phyloP scores from a whole-genome alignment of 2,329 filamentous ascomycete genomes.

The Sphaerulina musiva region DNA sequence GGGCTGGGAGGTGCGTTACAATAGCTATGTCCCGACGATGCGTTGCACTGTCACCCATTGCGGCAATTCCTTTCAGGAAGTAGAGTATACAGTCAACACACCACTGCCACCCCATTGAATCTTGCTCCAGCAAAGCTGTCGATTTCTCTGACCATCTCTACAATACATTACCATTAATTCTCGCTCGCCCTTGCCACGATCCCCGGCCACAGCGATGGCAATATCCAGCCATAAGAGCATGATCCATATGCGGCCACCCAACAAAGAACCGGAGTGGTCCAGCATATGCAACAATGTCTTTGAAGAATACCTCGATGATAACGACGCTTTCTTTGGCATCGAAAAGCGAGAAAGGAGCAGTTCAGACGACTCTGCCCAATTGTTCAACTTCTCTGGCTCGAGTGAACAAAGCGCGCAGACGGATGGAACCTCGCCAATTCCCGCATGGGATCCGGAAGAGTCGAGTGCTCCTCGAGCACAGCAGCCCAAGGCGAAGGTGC shows the following conservation, averaged over 20 bases:
- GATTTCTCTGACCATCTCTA: background rate
- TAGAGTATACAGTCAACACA: slow-evolving; percentile 5
- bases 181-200: background rate
- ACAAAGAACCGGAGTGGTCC: slow-evolving; percentile 50
- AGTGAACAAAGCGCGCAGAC: slow-evolving; percentile 44
- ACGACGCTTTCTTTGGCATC: slow-evolving; percentile 46
- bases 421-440: slow-evolving; percentile 43
- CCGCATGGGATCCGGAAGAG: slow-evolving; percentile 38
- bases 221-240: slow-evolving; percentile 17
- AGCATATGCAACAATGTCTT: slow-evolving; percentile 57
- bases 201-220: slow-evolving; percentile 18
- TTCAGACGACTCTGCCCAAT: slow-evolving; percentile 46
- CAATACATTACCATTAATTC: background rate
- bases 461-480: slow-evolving; percentile 21
- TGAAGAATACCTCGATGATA: slow-evolving; percentile 57
- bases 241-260: slow-evolving; percentile 40
- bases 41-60: slow-evolving; percentile 12
- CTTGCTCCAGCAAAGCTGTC: background rate
- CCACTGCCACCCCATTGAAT: background rate
- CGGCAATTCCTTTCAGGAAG: slow-evolving; percentile 13
- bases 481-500: slow-evolving; percentile 37
- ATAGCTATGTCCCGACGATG: slow-evolving; percentile 22
- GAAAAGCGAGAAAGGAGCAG: slow-evolving; percentile 45
- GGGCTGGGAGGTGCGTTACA: slow-evolving; percentile 20
- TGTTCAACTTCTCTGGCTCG: slow-evolving; percentile 45